Base-by-base conservation (phyloP, 2,329 filamentous ascomycete genomes). In the Tolypocladium capitatum region DNA sequence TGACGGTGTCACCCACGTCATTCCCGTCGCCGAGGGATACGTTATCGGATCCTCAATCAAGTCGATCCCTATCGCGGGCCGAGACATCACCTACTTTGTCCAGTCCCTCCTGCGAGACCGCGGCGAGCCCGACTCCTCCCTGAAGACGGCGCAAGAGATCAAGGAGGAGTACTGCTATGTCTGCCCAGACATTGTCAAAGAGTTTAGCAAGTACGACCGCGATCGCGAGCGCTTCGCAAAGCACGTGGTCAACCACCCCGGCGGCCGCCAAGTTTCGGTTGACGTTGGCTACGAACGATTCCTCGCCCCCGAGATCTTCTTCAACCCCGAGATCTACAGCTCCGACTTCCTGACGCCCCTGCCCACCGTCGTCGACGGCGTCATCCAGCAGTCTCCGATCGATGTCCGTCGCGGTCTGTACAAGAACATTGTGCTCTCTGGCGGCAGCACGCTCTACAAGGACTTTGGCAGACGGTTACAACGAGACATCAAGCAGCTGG, bases 121-220 rank as follows among this genome's bases (percentile, higher is more conserved):
- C 58, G 91, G 91, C 57, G 92, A 98, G 75, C 83, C 92, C 21
- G 92, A 98, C 64, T 96, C 90, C 62, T 94, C 89, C 49, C 75
- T 98, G 55, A 96, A 97, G 76, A 97, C 91, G 8, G 92, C 92
- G 1, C 92, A 97, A 68, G 86, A 89, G 64, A 95, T 98, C 68
- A 98, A 98, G 74, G 92, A 98, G 68, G 88, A 96, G 65, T 91
- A 94, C 73, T 97, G 92, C 68, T 98, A 98, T 60, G 92, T 98
- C 36, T 95, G 86, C 65, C 92, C 94, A 16, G 92, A 98, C 65
- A 97, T 98, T 52, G 92, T 98, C 62, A 98, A 97, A 75, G 92
- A 98, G 64, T 98, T 97, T 62, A 80, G 85, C 50, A 84, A 87
- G 56, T 98, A 90, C 72, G 92, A 98, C 67, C 83, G 85, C 47